Percentiles rank a stretch among this genome's conserved stretches.
Evolutionary conservation across 306 rosid genomes (phyloP).

Genomic region (Pachyrhizus erosus): DNA sequence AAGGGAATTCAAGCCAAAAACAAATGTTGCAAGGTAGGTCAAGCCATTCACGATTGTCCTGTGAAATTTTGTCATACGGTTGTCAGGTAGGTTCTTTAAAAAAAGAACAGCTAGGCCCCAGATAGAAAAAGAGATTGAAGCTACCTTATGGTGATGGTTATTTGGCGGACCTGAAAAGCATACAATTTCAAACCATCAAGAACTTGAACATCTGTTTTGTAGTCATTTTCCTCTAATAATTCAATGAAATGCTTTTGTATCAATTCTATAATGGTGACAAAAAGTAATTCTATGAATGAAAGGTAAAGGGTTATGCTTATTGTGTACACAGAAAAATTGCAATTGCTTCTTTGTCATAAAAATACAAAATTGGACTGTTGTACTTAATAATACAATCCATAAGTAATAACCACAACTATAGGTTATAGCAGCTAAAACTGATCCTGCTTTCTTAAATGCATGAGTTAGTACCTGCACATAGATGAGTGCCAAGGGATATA

Average conservation of each 20-base stretch:
- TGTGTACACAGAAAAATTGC: not conserved
- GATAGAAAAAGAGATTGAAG: constrained; percentile 33
- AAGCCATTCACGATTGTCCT: constrained; percentile 90
- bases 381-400: not conserved
- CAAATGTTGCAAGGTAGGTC: constrained; percentile 93
- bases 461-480: not conserved
- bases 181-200: constrained; percentile 21
- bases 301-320: not conserved
- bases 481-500: not conserved
- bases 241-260: constrained; percentile 16
- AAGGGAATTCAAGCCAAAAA: constrained; percentile 78
- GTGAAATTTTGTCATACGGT: constrained; percentile 41
- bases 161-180: constrained; percentile 83
- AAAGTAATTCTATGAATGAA: constrained; percentile 13
- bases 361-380: not conserved
- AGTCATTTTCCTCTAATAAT: not conserved
- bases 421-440: constrained; percentile 7
- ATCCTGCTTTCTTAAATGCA: not conserved
- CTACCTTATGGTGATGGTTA: constrained; percentile 89
- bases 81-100: constrained; percentile 41
- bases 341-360: constrained; percentile 7
- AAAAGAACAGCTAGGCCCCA: not conserved
- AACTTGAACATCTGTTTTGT: constrained; percentile 31
- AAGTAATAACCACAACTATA: constrained; percentile 5
- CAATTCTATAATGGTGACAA: constrained; percentile 5